Percentiles rank a stretch among this genome's conserved stretches.
phyloP scores from a whole-genome alignment of 2,329 filamentous ascomycete species.

The Incumbomyces lentus region DNA sequence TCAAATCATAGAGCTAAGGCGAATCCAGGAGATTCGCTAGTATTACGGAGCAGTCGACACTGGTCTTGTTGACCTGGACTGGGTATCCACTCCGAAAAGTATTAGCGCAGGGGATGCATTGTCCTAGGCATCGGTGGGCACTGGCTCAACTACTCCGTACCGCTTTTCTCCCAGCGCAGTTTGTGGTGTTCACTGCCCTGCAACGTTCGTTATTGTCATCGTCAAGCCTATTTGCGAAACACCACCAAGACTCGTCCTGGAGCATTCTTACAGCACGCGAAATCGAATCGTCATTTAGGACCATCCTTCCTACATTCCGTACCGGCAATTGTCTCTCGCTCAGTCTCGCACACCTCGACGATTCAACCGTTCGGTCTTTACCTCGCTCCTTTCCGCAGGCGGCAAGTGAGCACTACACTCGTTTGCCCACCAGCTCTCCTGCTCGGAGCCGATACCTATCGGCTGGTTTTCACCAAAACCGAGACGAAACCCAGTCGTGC shows the following conservation, averaged over 20 bases:
- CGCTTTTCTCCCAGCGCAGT: too few species aligned
- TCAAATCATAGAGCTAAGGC: background rate
- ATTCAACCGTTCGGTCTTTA: background rate
- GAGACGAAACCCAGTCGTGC: too few species aligned
- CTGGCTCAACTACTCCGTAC: too few species aligned
- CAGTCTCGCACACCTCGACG: background rate
- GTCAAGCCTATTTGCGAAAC: background rate
- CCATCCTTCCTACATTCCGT: too few species aligned
- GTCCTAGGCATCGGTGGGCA: too few species aligned
- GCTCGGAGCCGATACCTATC: background rate
- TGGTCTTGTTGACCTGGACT: background rate
- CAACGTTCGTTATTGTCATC: background rate
- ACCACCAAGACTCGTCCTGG: slow-evolving; percentile 1
- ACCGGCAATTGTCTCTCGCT: too few species aligned
- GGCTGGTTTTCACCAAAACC: background rate
- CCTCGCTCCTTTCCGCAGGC: background rate
- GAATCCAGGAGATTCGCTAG: background rate
- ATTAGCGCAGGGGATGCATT: too few species aligned
- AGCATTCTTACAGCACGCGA: background rate
- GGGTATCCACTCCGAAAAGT: too few species aligned
- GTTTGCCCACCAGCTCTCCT: background rate
- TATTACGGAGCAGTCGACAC: too few species aligned
- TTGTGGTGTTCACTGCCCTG: background rate
- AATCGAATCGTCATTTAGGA: too few species aligned
- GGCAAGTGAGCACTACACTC: background rate